Evolutionary conservation across 108 stramenopile genomes (phyloP), one percentile per base, ranked within the genome.

Genomic region (Cyclotella choctawhatcheeana): DNA sequence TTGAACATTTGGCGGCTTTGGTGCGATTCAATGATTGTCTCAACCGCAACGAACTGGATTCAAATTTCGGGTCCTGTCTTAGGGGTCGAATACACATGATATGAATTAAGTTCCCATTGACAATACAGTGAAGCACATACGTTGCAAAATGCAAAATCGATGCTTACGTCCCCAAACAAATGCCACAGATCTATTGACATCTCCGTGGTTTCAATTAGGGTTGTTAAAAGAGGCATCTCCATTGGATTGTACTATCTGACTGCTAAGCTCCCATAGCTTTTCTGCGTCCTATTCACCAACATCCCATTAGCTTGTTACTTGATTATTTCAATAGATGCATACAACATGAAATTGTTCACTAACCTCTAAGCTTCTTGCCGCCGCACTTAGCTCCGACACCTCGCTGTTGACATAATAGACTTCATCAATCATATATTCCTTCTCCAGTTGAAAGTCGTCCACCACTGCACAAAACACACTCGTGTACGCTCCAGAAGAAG

Each of bases 401-500:
- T 52, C 52, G 50, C 83, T 81, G 48, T 84, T 84, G 5, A 80
- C 79, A 53, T 60, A 84, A 59, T 84, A 84, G 18, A 27, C 8
- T 40, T 21, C 66, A 2, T 63, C 75, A 48, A 64, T 71, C n/a
- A 53, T 29, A 21, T n/a, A 26, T 29, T 52, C 25, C 24, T 13
- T 2, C n/a, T 33, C 20, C 6, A 8, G 27, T 44, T 16, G 59
- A 20, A 59, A 51, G 47, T 76, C 75, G 14, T 48, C 58, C 47
- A 60, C 29, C 24, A 74, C 29, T 0, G 87, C 88, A 58, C 84
- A 85, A 66, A 63, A 71, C 10, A 93, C 86, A n/a, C 75, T 89
- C 18, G 86, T 87, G 65, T 90, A 97, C 10, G 96, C 96, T 31
- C 96, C 96, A 37, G 87, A 71, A 31, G 53, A 22, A 5, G 93